phyloP scores from a whole-genome alignment of 73 alveolate genomes.

The Tetrahymena malaccensis region DNA sequence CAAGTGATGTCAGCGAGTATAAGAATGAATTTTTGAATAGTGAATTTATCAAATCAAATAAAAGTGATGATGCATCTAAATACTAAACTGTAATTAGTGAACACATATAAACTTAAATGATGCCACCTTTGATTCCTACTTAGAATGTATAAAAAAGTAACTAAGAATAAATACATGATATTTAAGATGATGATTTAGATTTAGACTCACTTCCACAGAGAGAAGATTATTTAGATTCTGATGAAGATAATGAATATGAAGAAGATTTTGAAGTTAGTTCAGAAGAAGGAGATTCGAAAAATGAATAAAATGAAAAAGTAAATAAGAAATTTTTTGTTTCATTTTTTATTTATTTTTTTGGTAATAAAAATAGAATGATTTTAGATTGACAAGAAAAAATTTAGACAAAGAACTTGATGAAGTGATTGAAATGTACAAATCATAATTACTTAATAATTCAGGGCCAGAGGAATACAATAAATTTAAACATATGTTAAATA shows the following conservation, averaged over 20 bases:
- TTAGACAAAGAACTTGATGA: not conserved
- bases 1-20: not conserved
- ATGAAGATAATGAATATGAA: not conserved
- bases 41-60: not conserved
- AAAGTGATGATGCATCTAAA: not conserved
- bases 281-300: not conserved
- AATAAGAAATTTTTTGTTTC: too few relatives aligned
- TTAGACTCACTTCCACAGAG: not conserved
- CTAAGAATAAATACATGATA: not conserved
- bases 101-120: not conserved
- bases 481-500: not conserved
- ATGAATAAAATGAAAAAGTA: not conserved
- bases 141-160: not conserved
- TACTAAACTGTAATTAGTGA: not conserved
- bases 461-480: not conserved
- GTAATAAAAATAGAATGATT: not conserved
- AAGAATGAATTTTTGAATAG: not conserved
- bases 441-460: not conserved
- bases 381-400: not conserved
- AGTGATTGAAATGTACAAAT: not conserved
- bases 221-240: not conserved
- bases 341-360: not conserved
- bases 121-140: not conserved
- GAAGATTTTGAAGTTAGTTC: not conserved
- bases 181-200: not conserved